Percentiles rank a stretch among this genome's conserved stretches.
Conservation (phyloP, 2,329 filamentous ascomycete genomes). For the Neopestalotiopsis sp. region DNA sequence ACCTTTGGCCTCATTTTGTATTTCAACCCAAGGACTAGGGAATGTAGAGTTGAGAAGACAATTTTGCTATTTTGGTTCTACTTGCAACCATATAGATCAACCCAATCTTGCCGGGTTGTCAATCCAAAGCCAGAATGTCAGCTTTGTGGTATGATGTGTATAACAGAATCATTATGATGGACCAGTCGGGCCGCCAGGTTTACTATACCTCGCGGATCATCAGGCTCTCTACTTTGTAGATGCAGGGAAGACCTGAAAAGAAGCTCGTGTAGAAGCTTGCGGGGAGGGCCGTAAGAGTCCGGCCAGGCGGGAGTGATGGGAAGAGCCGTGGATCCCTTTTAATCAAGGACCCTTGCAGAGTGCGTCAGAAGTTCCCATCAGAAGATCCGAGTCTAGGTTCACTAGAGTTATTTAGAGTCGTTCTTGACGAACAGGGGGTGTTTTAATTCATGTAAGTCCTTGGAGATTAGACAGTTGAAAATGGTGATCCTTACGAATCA, state of each 20-base stretch:
- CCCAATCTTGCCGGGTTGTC: too few species aligned
- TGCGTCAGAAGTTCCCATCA: background rate
- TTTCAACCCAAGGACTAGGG: too few species aligned
- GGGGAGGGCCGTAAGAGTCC: background rate
- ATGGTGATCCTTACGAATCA: constrained; percentile 11
- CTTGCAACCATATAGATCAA: too few species aligned
- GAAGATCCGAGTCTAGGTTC: background rate
- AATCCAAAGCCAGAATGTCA: too few species aligned
- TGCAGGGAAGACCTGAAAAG: background rate
- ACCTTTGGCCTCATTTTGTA: too few species aligned
- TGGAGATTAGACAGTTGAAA: background rate
- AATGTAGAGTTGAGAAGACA: too few species aligned
- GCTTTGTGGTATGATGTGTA: background rate
- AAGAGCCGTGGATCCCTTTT: background rate
- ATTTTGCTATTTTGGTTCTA: too few species aligned
- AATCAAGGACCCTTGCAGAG: background rate
- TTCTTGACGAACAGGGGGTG: background rate
- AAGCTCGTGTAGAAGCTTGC: background rate
- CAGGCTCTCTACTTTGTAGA: background rate
- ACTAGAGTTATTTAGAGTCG: background rate
- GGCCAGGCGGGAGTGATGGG: background rate
- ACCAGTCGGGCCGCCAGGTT: background rate
- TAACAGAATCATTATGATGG: background rate
- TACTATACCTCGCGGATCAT: background rate
- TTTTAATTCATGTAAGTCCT: background rate